phyloP scores from a whole-genome alignment of 2,329 filamentous ascomycete genomes.

The Sclerotinia trifoliorum region DNA sequence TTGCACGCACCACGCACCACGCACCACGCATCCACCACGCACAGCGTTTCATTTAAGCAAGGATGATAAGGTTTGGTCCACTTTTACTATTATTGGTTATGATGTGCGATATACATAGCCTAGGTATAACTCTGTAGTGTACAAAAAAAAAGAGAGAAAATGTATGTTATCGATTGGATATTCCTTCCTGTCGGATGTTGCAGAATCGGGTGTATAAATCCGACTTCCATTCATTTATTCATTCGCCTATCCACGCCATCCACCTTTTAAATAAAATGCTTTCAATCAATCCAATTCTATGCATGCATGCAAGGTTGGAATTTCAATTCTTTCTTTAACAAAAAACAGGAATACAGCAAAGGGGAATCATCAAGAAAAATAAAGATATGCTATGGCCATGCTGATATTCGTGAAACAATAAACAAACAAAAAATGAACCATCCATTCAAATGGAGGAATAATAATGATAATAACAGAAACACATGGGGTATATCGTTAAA shows the following conservation, averaged over 20 bases:
- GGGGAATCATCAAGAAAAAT: neutral
- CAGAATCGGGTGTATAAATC: neutral
- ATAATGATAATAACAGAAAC: neutral
- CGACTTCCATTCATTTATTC: neutral
- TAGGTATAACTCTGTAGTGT: neutral
- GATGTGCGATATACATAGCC: neutral
- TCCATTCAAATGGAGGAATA: neutral
- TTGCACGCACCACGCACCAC: neutral
- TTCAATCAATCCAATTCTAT: constrained; percentile 3
- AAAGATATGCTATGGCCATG: neutral
- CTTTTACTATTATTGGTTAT: neutral
- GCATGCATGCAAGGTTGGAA: constrained; percentile 1
- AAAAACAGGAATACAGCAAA: neutral
- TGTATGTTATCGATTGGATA: neutral
- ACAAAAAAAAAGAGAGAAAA: neutral
- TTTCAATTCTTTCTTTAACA: constrained; percentile 8
- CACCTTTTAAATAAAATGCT: neutral
- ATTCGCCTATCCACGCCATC: neutral
- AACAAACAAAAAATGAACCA: constrained; percentile 4
- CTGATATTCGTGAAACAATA: neutral
- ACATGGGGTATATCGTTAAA: constrained; percentile 20
- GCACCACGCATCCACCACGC: too few species aligned
- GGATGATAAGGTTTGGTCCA: neutral
- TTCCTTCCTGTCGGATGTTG: neutral
- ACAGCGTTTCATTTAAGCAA: neutral